A percentile compares a stretch with the other conserved stretches of the same genome.
phyloP scores from a whole-genome alignment of 768 basidiomycete species.

The Rubroboletus pulcherrimus region DNA sequence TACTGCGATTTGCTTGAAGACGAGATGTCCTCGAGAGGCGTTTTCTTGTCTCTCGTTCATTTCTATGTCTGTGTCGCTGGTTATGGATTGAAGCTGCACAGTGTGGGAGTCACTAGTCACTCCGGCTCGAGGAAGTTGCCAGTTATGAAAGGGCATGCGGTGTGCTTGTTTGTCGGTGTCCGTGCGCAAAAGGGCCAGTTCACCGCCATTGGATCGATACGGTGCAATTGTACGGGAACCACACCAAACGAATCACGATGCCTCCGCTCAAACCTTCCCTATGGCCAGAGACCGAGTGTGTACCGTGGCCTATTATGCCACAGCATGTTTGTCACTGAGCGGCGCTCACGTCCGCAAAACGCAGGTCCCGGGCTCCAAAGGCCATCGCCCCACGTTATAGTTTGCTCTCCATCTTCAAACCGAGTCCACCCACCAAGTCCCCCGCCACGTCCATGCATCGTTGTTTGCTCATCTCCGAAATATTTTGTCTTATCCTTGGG shows the following conservation, averaged over 20 bases:
- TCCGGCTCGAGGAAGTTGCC: too few relatives aligned
- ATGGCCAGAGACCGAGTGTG: neutral
- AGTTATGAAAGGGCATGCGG: neutral
- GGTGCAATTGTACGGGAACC: neutral
- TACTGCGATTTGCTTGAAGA: neutral
- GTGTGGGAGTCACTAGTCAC: neutral
- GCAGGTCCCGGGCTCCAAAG: neutral
- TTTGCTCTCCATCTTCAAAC: neutral
- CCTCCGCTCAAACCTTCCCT: neutral
- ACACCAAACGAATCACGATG: neutral
- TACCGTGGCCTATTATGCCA: neutral
- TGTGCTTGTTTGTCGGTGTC: neutral
- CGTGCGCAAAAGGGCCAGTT: neutral
- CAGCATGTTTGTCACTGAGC: too few relatives aligned
- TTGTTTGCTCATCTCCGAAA: slow-evolving; percentile 11
- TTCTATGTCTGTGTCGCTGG: neutral
- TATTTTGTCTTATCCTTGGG: slow-evolving; percentile 11
- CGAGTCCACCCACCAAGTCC: neutral
- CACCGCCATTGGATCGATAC: too few relatives aligned
- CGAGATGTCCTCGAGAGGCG: too few relatives aligned
- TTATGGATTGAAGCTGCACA: neutral
- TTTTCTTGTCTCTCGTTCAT: neutral
- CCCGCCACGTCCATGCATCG: slow-evolving; percentile 1
- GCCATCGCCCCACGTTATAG: neutral
- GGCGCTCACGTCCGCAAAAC: neutral